These are phyloP conservation scores for Cordia subcordata DNA, from an alignment of 257 asterid species.

Conservation along the genomic window DNA sequence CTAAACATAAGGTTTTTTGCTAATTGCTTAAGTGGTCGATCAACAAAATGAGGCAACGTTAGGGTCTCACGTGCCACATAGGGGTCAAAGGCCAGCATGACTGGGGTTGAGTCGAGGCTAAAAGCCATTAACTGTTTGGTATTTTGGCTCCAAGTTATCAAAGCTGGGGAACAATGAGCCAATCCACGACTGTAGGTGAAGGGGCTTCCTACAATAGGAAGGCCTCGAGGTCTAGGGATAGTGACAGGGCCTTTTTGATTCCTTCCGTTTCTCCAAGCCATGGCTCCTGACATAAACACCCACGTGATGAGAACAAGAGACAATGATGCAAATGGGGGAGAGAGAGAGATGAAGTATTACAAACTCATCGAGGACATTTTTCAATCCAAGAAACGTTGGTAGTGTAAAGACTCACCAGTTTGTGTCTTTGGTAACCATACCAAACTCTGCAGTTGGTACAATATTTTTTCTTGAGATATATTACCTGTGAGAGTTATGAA, in stretches of 20 bases:
- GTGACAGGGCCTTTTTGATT: constrained; percentile 9
- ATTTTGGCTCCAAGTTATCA: constrained; percentile 22
- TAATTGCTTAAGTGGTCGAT: constrained; percentile 32
- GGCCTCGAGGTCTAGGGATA: constrained; percentile 60
- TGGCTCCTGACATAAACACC: constrained; percentile 46
- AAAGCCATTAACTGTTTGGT: constrained; percentile 65
- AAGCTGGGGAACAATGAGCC: constrained; percentile 19
- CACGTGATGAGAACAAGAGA: constrained; percentile 31
- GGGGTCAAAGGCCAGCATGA: constrained; percentile 22
- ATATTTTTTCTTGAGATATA: too few species aligned
- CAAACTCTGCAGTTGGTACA: constrained; percentile 7
- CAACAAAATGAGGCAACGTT: constrained; percentile 28
- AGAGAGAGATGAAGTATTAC: constrained; percentile 17
- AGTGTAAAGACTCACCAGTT: constrained; percentile 52
- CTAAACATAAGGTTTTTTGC: constrained; percentile 32
- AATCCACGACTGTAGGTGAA: constrained; percentile 39
- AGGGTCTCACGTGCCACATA: constrained; percentile 22
- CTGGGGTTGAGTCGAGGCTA: not conserved
- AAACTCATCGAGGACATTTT: constrained; percentile 36
- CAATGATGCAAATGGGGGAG: constrained; percentile 12
- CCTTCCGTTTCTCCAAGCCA: constrained; percentile 46
- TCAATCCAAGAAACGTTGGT: constrained; percentile 47
- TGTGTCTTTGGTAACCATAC: constrained; percentile 28
- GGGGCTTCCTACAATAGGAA: constrained; percentile 48
- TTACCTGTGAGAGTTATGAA: too few species aligned